These are phyloP conservation scores for Populus ilicifolia DNA, from an alignment of 345 rosid species.

Conservation along the genomic window DNA sequence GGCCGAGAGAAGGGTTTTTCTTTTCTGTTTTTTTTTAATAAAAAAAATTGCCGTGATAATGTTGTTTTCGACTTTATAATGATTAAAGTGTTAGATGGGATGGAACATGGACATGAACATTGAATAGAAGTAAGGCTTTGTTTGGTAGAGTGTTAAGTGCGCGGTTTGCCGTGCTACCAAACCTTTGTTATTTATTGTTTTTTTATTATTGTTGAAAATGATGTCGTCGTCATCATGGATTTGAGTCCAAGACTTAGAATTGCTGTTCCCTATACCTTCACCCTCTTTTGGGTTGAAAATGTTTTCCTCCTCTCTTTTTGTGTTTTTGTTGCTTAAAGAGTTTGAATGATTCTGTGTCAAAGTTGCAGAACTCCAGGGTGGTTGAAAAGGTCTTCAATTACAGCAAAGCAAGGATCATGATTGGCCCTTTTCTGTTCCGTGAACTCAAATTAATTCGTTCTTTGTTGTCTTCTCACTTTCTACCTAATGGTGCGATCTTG, in stretches of 20 bases:
- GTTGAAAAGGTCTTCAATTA: background rate
- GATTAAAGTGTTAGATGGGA: background rate
- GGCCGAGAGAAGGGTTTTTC: too few species aligned
- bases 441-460: background rate
- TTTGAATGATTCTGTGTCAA: background rate
- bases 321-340: background rate
- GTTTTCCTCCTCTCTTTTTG: too few species aligned
- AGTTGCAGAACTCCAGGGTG: background rate
- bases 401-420: background rate
- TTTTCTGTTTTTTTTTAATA: too few species aligned
- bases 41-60: too few species aligned
- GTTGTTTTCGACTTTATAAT: too few species aligned
- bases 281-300: background rate
- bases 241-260: background rate
- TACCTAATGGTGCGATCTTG: background rate
- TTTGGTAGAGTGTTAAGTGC: too few species aligned
- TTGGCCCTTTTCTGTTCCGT: background rate
- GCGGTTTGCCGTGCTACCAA: too few species aligned
- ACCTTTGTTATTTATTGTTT: background rate
- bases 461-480: background rate
- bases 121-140: too few species aligned
- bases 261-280: background rate
- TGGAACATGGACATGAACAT: too few species aligned
- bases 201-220: background rate
- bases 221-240: background rate